Conservation (phyloP, 345 rosid species). For the Viola odorata region DNA sequence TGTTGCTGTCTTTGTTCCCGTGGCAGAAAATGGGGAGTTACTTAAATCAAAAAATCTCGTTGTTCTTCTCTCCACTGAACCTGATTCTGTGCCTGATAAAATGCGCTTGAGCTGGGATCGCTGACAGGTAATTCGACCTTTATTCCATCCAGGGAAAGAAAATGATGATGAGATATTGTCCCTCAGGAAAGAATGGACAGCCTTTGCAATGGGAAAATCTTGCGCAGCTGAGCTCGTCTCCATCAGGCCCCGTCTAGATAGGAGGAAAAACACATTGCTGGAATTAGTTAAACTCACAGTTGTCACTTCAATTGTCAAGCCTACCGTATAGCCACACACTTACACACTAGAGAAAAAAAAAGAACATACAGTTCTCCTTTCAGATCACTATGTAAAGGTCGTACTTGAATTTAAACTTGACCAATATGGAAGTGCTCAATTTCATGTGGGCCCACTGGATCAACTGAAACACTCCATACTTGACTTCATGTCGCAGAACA, state of each 20-base stretch:
- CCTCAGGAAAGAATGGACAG: constrained; percentile 57
- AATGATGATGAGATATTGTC: constrained; percentile 59
- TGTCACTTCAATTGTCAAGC: too few species aligned
- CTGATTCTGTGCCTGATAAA: constrained; percentile 38
- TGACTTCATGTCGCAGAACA: too few species aligned
- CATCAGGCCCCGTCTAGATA: constrained; percentile 60
- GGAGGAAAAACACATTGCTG: constrained; percentile 3
- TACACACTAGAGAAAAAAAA: not conserved
- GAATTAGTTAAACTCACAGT: not conserved
- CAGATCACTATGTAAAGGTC: too few species aligned
- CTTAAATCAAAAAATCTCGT: constrained; percentile 38
- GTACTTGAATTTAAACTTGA: not conserved
- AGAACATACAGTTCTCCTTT: not conserved
- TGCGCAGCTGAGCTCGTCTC: constrained; percentile 57
- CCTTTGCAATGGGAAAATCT: constrained; percentile 57
- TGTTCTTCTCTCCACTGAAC: constrained; percentile 37
- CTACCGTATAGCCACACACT: too few species aligned
- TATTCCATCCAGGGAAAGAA: constrained; percentile 71
- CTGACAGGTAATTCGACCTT: constrained; percentile 84
- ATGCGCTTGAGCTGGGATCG: constrained; percentile 70
- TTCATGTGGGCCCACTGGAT: too few species aligned
- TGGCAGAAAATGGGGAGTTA: constrained; percentile 45
- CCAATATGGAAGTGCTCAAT: not conserved
- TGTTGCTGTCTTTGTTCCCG: constrained; percentile 34
- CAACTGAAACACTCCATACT: too few species aligned